Evolutionary conservation across 495 filamentous ascomycete genomes (phyloP), one percentile per base, ranked within the genome.

Genomic region (Aspergillus sclerotioniger): DNA sequence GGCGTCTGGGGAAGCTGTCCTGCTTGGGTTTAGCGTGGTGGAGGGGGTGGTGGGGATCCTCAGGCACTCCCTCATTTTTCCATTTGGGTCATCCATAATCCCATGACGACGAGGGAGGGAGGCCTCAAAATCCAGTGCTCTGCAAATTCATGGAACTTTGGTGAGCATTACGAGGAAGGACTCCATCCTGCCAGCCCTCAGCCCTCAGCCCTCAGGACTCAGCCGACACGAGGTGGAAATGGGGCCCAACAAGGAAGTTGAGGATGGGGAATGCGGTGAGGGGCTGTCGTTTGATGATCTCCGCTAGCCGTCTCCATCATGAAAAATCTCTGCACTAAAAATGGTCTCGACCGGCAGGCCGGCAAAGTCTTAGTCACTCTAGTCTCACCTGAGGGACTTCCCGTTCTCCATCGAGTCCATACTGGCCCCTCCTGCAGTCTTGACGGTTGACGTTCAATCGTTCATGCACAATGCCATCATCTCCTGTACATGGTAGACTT

Each of bases 1-100:
- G 37, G 12, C n/a, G 37, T 58, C 56, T 58, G 56, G 56, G 56
- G 56, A 58, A 58, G 39, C 56, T 51, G 56, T 16, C 49, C 29
- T 0, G 8, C 7, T 58, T 37, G 37, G 56, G 56, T 25, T 48
- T 58, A 53, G 56, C 31, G 39, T 6, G 13, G 13, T n/a, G 5
- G 13, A n/a, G 37, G 13, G 9, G 13, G 37, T 41, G 37, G 37
- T 12, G 37, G 37, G 37, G 10, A 41, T 12, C 13, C 33, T 37
- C 33, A 37, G 33, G 33, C 33, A 37, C 33, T 15, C 25, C 25
- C 25, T 25, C 25, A 25, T 3, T 25, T 25, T 25, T 25, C 25
- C 25, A 25, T 25, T 25, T 25, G 25, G 25, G 25, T 5, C 25
- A 5, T 5, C 25, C 25, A n/a, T 5, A 5, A 25, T 25, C 25